These are phyloP conservation scores for Aethionema arabicum DNA, from an alignment of 345 rosid genomes.

Conservation along the genomic window DNA sequence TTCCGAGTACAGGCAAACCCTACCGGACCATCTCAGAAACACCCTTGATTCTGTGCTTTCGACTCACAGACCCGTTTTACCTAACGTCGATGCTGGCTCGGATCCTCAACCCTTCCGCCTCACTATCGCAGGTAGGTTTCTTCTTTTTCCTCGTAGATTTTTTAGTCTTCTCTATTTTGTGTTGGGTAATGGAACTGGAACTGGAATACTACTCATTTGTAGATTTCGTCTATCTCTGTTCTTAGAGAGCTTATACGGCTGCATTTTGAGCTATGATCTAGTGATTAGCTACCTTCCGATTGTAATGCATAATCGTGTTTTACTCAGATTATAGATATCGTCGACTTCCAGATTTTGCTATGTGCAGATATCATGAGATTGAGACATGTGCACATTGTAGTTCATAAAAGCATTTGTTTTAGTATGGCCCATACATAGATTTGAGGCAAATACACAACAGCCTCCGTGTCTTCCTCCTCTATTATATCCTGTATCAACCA, in stretches of 20 bases:
- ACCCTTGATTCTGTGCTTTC: slow-evolving; percentile 52
- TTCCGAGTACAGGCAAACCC: slow-evolving; percentile 54
- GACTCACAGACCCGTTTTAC: slow-evolving; percentile 39
- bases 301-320: not conserved
- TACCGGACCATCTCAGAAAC: slow-evolving; percentile 62
- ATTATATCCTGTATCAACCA: slow-evolving; percentile 9
- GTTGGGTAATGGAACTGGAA: not conserved
- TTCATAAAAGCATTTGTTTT: slow-evolving; percentile 5
- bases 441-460: not conserved
- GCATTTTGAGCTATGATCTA: not conserved
- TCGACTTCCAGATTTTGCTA: not conserved
- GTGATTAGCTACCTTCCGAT: not conserved
- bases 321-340: too few relatives aligned
- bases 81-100: slow-evolving; percentile 32
- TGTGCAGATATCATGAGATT: not conserved
- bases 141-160: slow-evolving; percentile 7
- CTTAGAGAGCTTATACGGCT: not conserved
- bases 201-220: not conserved
- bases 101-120: slow-evolving; percentile 43
- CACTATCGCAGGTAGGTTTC: slow-evolving; percentile 39
- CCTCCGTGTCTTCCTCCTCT: slow-evolving; percentile 1
- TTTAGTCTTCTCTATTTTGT: not conserved
- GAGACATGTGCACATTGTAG: not conserved
- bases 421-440: not conserved
- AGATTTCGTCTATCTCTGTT: not conserved